Percentiles rank a stretch among this genome's conserved stretches.
phyloP scores from a whole-genome alignment of 2,329 filamentous ascomycete genomes.

The Elsinoe fawcettii region DNA sequence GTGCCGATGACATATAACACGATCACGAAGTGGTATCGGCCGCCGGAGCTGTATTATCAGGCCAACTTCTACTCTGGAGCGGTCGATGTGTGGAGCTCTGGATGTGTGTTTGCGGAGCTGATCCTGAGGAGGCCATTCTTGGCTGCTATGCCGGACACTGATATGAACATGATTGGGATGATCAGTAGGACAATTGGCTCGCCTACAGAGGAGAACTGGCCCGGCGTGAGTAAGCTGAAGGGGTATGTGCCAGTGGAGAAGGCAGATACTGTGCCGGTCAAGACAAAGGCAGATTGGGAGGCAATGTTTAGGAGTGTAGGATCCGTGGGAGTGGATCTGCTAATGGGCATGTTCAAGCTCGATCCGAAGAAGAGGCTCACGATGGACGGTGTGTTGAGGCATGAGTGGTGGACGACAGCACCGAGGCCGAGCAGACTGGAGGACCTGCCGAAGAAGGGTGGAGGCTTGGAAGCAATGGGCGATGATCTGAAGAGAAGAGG shows the following conservation, averaged over 20 bases:
- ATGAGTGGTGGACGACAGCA: conserved; percentile 78
- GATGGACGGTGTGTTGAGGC: conserved; percentile 67
- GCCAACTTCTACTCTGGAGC: conserved; percentile 81
- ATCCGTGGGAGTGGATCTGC: conserved; percentile 72
- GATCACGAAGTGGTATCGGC: conserved; percentile 94
- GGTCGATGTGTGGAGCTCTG: conserved; percentile 92
- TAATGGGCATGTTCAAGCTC: conserved; percentile 75
- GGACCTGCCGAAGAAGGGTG: conserved; percentile 70
- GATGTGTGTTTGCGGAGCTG: conserved; percentile 87
- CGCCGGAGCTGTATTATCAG: conserved; percentile 87
- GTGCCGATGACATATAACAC: conserved; percentile 82
- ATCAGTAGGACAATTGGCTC: conserved; percentile 83
- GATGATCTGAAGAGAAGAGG: conserved; percentile 73
- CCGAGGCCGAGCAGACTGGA: conserved; percentile 76
- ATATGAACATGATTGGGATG: conserved; percentile 76
- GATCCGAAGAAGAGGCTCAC: conserved; percentile 81
- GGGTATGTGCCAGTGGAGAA: conserved; percentile 67
- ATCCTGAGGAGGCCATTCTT: conserved; percentile 76
- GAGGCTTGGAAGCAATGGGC: conserved; percentile 66
- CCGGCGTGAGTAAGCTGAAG: conserved; percentile 72
- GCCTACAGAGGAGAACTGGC: conserved; percentile 91
- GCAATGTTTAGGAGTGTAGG: conserved; percentile 73
- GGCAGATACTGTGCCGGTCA: conserved; percentile 48
- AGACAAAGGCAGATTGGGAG: conserved; percentile 64
- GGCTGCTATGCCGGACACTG: conserved; percentile 60